Base-by-base conservation (phyloP, 108 stramenopile species). In the Cyclotella choctawhatcheeana region DNA sequence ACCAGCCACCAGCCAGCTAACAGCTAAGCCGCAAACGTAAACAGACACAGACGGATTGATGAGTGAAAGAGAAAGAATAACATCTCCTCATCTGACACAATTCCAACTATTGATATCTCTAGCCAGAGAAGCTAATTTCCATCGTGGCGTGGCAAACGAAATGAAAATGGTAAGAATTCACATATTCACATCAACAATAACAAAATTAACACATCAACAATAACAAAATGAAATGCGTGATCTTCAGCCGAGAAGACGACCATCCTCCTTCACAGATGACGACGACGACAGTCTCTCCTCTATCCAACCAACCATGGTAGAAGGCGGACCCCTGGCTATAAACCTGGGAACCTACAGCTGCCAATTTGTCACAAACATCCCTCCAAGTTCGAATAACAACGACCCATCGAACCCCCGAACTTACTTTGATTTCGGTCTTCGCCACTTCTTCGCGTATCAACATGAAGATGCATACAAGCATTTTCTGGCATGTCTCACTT, bases 401-500 rank as follows among this genome's bases (percentile, higher is more conserved):
- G 55, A 83, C 30, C 40, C 65, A 2, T 67, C 66, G 47, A 74
- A 81, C 44, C 88, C 87, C 13, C 81, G 88, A 10, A 76, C 76
- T 4, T 88, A 85, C 53, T 93, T 93, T 61, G 83, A 93, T 54
- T 58, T 87, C 54, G 93, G 93, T 1, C 60, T 93, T 43, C 72
- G 88, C 13, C 67, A 86, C 51, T 81, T 91, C 76, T 73, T 89
- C 8, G 67, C 84, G 2, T 93, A 88, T 67, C 93, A 93, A 25
- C 93, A 93, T 64, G 93, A 93, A 67, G 82, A 89, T 58, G 89
- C 93, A 0, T 74, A 84, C 47, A 85, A 82, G 37, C 86, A 75
- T 59, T 91, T 93, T 65, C 53, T 89, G 25, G 88, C 88, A 16
- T 88, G 85, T 43, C 34, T 91, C 20, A 54, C 77, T 14, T 70